Base-by-base conservation (phyloP, 371 early-diverging fungal genomes). In the Cokeromyces recurvatus region DNA sequence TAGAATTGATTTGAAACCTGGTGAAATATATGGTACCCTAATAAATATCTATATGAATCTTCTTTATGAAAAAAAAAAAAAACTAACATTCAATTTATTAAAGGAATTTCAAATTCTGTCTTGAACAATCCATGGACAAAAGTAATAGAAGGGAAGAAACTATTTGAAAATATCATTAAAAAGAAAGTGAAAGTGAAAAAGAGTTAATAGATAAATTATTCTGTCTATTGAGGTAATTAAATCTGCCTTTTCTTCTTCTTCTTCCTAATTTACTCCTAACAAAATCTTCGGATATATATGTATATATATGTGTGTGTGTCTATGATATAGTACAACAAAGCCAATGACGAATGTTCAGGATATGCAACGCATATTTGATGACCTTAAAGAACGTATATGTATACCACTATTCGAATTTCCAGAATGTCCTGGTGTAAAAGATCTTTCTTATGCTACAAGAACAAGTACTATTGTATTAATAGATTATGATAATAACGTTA, bases 401-500 rank as follows among this genome's bases (percentile, higher is more conserved):
- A 41, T 74, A 16, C 68, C 71, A 17, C 44, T 54, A 34, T 51
- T 71, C 20, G 35, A 25, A 32, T 59, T 41, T 32, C 48, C 36
- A 15, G 24, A 23, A 11, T 10, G 11, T 16, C 20, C 19, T 35
- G 38, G 14, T 9, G 4, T 35, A 4, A 37, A 46, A 16, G 35
- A 39, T 0, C 21, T 39, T 0, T 16, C 46, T 1, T 80, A 76
- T 55, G 76, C 64, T 17, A 82, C 81, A n/a, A 59, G 77, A 20
- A 69, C 78, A 4, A 78, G 76, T 22, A 72, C 81, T 0, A 53
- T 82, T 14, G 62, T 78, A 0, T 44, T 82, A 15, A 69, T 82
- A 15, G 81, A 79, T 38, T 64, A 71, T 17, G 52, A 71, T 10
- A 64, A 61, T 16, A 38, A 58, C 21, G 65, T 59, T 8, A 57